These are phyloP conservation scores for Cucumis hystrix DNA, from an alignment of 306 rosid genomes.

Conservation along the genomic window DNA sequence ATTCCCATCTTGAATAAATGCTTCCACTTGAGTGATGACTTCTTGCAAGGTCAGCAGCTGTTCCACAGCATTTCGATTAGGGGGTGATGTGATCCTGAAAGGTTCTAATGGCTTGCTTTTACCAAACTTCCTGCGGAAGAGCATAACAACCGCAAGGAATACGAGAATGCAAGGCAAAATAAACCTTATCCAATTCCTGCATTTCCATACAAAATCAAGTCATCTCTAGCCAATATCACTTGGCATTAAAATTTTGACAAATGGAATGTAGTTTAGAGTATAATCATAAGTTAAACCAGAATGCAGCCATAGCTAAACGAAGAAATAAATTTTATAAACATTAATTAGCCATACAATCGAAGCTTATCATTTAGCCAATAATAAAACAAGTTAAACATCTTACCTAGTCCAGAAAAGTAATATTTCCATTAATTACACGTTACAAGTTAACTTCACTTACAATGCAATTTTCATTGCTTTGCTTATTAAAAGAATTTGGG, in stretches of 20 bases:
- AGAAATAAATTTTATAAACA: neutral
- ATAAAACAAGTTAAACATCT: neutral
- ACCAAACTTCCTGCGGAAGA: constrained; percentile 52
- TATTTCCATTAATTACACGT: neutral
- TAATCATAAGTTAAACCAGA: neutral
- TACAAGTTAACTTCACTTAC: neutral
- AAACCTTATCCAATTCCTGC: constrained; percentile 87
- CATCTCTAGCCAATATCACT: neutral
- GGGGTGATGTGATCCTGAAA: constrained; percentile 53
- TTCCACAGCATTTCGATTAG: constrained; percentile 70
- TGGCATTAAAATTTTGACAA: neutral
- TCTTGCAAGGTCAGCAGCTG: constrained; percentile 79
- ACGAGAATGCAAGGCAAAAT: constrained; percentile 47
- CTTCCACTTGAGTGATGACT: constrained; percentile 62
- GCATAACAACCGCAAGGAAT: constrained; percentile 46
- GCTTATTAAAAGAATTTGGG: neutral
- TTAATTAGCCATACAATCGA: neutral
- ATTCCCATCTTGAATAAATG: constrained; percentile 69
- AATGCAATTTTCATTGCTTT: neutral
- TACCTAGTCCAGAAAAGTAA: neutral
- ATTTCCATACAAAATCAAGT: neutral
- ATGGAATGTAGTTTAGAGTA: neutral
- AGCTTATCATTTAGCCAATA: neutral
- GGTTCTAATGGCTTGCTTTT: constrained; percentile 46
- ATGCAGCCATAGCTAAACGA: neutral